Conservation (phyloP, 139 green algal genomes). For the Picochlorum sp. region DNA sequence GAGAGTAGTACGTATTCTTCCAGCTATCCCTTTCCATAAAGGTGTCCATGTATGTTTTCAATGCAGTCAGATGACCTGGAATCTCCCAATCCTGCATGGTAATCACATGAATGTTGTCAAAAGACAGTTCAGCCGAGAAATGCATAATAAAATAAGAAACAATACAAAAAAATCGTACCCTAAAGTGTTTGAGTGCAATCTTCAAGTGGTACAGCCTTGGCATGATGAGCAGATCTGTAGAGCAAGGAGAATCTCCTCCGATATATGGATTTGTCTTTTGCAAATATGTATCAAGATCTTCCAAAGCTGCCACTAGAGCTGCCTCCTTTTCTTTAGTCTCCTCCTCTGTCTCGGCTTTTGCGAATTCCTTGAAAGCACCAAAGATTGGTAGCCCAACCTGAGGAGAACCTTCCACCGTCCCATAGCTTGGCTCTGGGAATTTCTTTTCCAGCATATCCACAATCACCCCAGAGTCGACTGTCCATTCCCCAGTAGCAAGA, state of each 20-base stretch:
- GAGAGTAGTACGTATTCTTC: slow-evolving; percentile 45
- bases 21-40: slow-evolving; percentile 41
- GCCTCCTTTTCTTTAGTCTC: slow-evolving; percentile 35
- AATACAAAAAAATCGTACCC: slow-evolving; percentile 1
- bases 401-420: slow-evolving; percentile 18
- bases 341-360: slow-evolving; percentile 36
- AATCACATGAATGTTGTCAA: not conserved
- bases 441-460: slow-evolving; percentile 57
- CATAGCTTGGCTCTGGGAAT: slow-evolving; percentile 44
- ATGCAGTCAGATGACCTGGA: slow-evolving; percentile 23
- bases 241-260: slow-evolving; percentile 36
- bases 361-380: slow-evolving; percentile 45
- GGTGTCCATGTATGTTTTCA: slow-evolving; percentile 46
- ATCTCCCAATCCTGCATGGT: slow-evolving; percentile 20
- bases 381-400: slow-evolving; percentile 54
- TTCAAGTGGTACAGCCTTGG: slow-evolving; percentile 77
- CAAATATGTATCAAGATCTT: slow-evolving; percentile 29
- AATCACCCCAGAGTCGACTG: slow-evolving; percentile 56
- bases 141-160: not conserved
- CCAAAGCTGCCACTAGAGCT: slow-evolving; percentile 10
- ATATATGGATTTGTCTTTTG: slow-evolving; percentile 35
- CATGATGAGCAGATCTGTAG: slow-evolving; percentile 50
- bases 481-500: slow-evolving; percentile 31
- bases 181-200: slow-evolving; percentile 21
- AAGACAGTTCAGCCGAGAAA: not conserved